Conservation (phyloP, 805 yeast genomes). For the Wickerhamiella australiensis region DNA sequence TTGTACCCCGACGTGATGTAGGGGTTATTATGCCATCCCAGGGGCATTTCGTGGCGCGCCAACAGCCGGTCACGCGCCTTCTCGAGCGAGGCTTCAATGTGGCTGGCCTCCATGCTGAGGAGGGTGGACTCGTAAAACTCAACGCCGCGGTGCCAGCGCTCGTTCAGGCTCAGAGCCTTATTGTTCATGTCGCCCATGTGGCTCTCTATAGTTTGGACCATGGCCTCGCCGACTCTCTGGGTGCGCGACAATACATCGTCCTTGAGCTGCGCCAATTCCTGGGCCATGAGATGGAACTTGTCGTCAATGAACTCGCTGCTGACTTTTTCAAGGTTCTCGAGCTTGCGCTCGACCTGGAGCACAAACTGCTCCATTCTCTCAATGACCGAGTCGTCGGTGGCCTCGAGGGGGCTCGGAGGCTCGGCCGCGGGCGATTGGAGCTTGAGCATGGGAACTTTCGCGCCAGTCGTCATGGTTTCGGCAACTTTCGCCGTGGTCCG, state of each 20-base stretch:
- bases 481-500: not conserved
- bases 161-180: not conserved
- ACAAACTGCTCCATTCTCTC: conserved; percentile 12
- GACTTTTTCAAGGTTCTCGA: conserved; percentile 8
- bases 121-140: conserved; percentile 27
- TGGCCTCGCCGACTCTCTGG: conserved; percentile 1
- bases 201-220: conserved; percentile 4
- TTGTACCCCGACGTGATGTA: conserved; percentile 77
- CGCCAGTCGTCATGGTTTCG: not conserved
- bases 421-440: not conserved
- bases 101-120: conserved; percentile 26
- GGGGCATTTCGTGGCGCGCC: conserved; percentile 78
- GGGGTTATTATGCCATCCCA: conserved; percentile 87
- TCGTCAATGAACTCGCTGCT: conserved; percentile 8
- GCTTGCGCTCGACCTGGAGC: conserved; percentile 6
- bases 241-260: conserved; percentile 3
- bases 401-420: not conserved
- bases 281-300: conserved; percentile 8
- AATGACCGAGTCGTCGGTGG: conserved; percentile 11
- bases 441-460: not conserved
- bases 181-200: conserved; percentile 9
- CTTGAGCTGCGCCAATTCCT: conserved; percentile 4
- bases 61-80: conserved; percentile 35
- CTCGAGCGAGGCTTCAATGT: conserved; percentile 21
- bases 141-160: conserved; percentile 19